Evolutionary conservation across 352 stramenopile genomes (phyloP), one percentile per base, ranked within the genome.

Genomic region (Globisporangium orthogonon): DNA sequence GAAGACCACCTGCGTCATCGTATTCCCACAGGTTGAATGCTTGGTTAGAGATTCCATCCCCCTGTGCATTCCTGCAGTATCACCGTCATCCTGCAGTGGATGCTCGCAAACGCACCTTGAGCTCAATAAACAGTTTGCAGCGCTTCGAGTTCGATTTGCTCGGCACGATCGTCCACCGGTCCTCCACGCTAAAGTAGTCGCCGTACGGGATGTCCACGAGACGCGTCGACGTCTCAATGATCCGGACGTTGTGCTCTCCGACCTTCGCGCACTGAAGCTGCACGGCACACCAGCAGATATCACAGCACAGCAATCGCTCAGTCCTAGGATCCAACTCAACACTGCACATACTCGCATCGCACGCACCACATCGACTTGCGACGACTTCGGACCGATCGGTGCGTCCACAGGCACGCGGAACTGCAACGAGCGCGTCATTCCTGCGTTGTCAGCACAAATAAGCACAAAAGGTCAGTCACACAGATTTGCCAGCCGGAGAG

Each of bases 111-210:
- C 56, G 28, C 35, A 78, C 81, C 69, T 89, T 91, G 18, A 90
- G 53, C 53, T 94, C 82, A 59, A 94, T 89, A 58, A 67, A 78
- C 62, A 94, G 39, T 62, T 78, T 74, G 66, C 77, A 90, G 4
- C 69, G 62, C 30, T 75, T 65, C 11, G 64, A 23, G 23, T 83
- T 58, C 1, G 67, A 69, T n/a, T 65, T 47, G 44, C 71, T 58
- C 7, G 78, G 73, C n/a, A 83, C 66, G 45, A 94, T 71, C 14
- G 78, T 89, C 78, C 83, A 93, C 5, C 85, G 77, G 31, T 91
- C 81, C 60, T 93, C 83, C 3, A 94, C 85, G 55, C 78, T 91
- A 49, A 94, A 94, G 65, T 89, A 93, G 61, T 94, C 85, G 23
- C 85, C 83, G 56, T 94, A 94, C 5, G 85, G 85, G 55, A 94